Percentiles rank a stretch among this genome's conserved stretches.
Evolutionary conservation across 139 green algal species (phyloP).

Genomic region (Chlorella sp.): DNA sequence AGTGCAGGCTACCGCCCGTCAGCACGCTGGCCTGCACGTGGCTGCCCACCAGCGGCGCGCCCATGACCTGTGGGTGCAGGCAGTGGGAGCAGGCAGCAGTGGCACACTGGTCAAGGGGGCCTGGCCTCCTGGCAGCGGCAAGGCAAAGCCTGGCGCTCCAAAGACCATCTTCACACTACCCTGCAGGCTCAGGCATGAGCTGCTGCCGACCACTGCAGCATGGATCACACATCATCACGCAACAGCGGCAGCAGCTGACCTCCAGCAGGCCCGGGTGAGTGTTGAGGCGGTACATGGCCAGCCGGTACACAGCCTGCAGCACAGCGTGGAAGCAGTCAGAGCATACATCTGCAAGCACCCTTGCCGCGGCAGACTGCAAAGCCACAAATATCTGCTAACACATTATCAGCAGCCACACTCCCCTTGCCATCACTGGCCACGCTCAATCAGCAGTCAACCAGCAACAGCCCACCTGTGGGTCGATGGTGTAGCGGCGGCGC

Average conservation of each 20-base stretch:
- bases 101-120: background rate
- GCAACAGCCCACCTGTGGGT: conserved; percentile 2
- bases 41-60: conserved; percentile 72
- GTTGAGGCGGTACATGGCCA: conserved; percentile 75
- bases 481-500: conserved; percentile 56
- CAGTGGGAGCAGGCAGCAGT: background rate
- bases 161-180: too few relatives aligned
- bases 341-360: too few relatives aligned
- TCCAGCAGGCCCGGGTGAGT: conserved; percentile 73
- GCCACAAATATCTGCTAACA: too few relatives aligned
- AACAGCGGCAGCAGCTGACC: conserved; percentile 26
- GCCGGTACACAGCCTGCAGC: conserved; percentile 61
- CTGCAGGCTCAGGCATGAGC: background rate
- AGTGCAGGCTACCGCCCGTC: conserved; percentile 67
- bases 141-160: too few relatives aligned
- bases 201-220: too few relatives aligned
- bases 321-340: background rate
- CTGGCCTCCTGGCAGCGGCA: too few relatives aligned
- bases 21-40: conserved; percentile 69
- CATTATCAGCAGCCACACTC: too few relatives aligned
- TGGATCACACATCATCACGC: background rate
- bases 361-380: too few relatives aligned
- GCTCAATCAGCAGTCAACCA: background rate
- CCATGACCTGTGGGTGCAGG: conserved; percentile 68
- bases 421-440: too few relatives aligned